These are phyloP conservation scores for Vanrija pseudolonga DNA, from an alignment of 1,284 basidiomycete genomes.

Conservation along the genomic window DNA sequence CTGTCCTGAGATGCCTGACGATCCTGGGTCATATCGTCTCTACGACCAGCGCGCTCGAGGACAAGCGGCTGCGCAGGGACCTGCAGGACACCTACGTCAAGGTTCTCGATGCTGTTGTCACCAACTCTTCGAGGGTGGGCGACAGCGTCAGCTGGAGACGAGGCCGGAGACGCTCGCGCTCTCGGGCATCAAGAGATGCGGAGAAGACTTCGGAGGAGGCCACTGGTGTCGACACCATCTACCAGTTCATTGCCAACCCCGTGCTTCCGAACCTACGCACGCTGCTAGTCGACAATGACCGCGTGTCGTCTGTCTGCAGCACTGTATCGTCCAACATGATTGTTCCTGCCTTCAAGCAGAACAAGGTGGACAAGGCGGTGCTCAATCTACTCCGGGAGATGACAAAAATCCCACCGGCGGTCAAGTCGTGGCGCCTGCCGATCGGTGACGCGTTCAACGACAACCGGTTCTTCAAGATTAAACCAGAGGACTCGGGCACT, in stretches of 20 bases:
- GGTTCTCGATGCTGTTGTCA: constrained; percentile 74
- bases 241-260: constrained; percentile 64
- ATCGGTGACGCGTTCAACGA: constrained; percentile 82
- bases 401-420: constrained; percentile 68
- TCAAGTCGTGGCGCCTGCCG: constrained; percentile 79
- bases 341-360: constrained; percentile 61
- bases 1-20: constrained; percentile 70
- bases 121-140: constrained; percentile 66
- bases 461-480: constrained; percentile 71
- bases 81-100: constrained; percentile 85
- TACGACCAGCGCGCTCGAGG: constrained; percentile 84
- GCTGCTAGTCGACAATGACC: constrained; percentile 82
- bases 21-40: constrained; percentile 73
- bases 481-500: constrained; percentile 53
- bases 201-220: neutral
- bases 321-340: constrained; percentile 85
- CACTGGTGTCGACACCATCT: constrained; percentile 54
- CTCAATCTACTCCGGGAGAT: constrained; percentile 72
- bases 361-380: constrained; percentile 45
- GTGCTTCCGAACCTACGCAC: constrained; percentile 73
- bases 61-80: constrained; percentile 81
- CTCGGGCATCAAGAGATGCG: no score
- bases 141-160: constrained; percentile 45
- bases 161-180: neutral
- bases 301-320: constrained; percentile 68